A percentile compares a stretch with the other conserved stretches of the same genome.
phyloP scores from a whole-genome alignment of 192 early-diverging fungal genomes.

The Coemansia sp. region DNA sequence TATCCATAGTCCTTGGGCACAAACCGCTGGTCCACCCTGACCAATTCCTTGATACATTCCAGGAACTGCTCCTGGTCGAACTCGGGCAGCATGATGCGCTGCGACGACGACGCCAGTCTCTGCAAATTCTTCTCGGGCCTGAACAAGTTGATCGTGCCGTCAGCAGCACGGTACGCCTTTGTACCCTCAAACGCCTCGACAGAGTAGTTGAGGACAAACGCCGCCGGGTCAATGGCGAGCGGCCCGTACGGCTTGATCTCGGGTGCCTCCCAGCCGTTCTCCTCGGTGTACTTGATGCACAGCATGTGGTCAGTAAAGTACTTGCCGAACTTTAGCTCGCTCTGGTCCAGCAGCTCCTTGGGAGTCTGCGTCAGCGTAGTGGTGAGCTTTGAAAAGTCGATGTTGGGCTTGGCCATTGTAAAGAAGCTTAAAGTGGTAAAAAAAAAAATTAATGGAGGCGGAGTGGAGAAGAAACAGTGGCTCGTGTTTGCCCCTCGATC shows the following conservation, averaged over 20 bases:
- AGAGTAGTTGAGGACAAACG: slow-evolving; percentile 93
- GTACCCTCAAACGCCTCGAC: slow-evolving; percentile 93
- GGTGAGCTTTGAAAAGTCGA: slow-evolving; percentile 50
- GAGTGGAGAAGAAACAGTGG: not conserved
- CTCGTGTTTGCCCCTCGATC: not conserved
- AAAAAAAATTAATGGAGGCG: not conserved
- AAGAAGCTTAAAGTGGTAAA: not conserved
- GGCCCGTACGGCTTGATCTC: slow-evolving; percentile 85
- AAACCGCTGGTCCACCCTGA: slow-evolving; percentile 82
- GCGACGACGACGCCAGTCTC: slow-evolving; percentile 78
- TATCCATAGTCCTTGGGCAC: slow-evolving; percentile 90
- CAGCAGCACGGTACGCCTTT: slow-evolving; percentile 89
- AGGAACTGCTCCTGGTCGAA: slow-evolving; percentile 85
- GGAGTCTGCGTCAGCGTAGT: slow-evolving; percentile 41
- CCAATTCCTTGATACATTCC: slow-evolving; percentile 82
- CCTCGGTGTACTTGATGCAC: slow-evolving; percentile 72
- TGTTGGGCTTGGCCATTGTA: slow-evolving; percentile 32
- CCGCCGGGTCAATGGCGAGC: slow-evolving; percentile 77
- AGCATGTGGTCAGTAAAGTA: slow-evolving; percentile 98
- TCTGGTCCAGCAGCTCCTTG: slow-evolving; percentile 30
- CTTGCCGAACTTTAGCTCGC: slow-evolving; percentile 79
- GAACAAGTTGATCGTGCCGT: slow-evolving; percentile 89
- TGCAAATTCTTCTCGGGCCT: slow-evolving; percentile 97
- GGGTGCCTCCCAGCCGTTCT: slow-evolving; percentile 79
- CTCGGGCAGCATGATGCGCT: slow-evolving; percentile 81